A percentile compares a stretch with the other conserved stretches of the same genome.
Conservation (phyloP, 257 asterid species). For the Solanum tarijense region DNA sequence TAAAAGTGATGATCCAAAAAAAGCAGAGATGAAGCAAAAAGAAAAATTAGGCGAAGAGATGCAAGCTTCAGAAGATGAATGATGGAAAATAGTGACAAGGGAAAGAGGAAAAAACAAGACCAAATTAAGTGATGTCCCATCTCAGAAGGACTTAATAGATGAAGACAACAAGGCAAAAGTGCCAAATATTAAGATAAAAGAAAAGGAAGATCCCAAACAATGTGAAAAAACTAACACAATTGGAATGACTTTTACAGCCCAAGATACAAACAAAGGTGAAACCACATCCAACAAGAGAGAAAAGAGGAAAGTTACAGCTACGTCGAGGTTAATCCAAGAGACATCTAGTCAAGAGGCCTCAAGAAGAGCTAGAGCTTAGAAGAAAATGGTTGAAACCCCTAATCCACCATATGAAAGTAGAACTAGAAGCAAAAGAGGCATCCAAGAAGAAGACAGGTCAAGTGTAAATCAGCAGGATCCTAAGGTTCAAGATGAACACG, state of each 20-base stretch:
- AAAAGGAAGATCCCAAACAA: not conserved
- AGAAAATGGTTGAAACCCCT: not conserved
- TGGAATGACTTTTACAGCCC: not conserved
- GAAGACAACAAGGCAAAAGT: not conserved
- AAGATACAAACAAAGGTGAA: not conserved
- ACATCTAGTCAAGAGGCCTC: not conserved
- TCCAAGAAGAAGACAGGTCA: no score
- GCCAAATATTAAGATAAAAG: not conserved
- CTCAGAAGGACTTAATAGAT: not conserved
- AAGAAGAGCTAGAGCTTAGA: not conserved
- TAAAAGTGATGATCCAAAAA: not conserved
- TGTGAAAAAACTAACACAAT: not conserved
- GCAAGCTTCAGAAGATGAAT: not conserved
- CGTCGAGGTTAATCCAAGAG: not conserved
- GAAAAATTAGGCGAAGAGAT: not conserved
- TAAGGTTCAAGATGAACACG: not conserved
- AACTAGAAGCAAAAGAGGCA: no score
- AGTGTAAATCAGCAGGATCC: not conserved
- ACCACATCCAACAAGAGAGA: not conserved
- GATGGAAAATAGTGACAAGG: rapidly evolving
- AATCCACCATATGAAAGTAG: not conserved
- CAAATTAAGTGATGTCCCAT: not conserved
- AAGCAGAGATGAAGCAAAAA: not conserved
- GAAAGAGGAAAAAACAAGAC: not conserved
- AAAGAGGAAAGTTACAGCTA: not conserved